A percentile compares a stretch with the other conserved stretches of the same genome.
phyloP scores from a whole-genome alignment of 306 rosid species.

The Crotalaria pallida region DNA sequence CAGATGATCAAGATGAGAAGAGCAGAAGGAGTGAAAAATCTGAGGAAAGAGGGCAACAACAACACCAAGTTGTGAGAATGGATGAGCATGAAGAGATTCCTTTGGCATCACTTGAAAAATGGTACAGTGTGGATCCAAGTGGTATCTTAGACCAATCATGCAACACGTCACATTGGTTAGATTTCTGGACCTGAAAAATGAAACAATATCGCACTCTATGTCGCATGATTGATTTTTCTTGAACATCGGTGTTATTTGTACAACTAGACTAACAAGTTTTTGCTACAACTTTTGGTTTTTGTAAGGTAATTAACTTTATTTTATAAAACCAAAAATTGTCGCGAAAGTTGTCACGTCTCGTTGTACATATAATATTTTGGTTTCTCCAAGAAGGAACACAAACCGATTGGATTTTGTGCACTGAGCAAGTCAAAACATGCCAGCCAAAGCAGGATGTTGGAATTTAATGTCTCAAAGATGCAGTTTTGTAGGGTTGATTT shows the following conservation, averaged over 20 bases:
- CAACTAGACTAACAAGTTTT: too few relatives aligned
- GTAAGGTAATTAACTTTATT: too few relatives aligned
- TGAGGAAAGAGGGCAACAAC: conserved; percentile 25
- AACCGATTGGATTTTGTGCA: conserved; percentile 3
- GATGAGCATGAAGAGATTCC: conserved; percentile 36
- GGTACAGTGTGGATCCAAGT: conserved; percentile 49
- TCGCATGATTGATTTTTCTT: conserved; percentile 20
- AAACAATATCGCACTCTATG: neutral
- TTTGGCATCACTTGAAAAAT: conserved; percentile 48
- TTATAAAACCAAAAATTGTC: too few relatives aligned
- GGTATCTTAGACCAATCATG: conserved; percentile 45
- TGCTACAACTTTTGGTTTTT: too few relatives aligned
- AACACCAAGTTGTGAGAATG: conserved; percentile 33
- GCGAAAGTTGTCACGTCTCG: too few relatives aligned
- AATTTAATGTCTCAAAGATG: conserved; percentile 3
- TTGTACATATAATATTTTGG: too few relatives aligned
- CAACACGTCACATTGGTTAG: conserved; percentile 53
- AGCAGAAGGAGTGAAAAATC: conserved; percentile 14
- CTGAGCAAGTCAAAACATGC: conserved; percentile 3
- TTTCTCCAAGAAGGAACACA: conserved; percentile 25
- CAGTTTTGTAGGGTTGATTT: conserved; percentile 32
- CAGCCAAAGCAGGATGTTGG: conserved; percentile 9
- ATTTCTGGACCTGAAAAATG: conserved; percentile 52
- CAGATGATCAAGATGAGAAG: conserved; percentile 30
- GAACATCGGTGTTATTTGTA: too few relatives aligned